Evolutionary conservation across 75 land plant genomes (phyloP).

Genomic region (Pseudotsuga menziesii): DNA sequence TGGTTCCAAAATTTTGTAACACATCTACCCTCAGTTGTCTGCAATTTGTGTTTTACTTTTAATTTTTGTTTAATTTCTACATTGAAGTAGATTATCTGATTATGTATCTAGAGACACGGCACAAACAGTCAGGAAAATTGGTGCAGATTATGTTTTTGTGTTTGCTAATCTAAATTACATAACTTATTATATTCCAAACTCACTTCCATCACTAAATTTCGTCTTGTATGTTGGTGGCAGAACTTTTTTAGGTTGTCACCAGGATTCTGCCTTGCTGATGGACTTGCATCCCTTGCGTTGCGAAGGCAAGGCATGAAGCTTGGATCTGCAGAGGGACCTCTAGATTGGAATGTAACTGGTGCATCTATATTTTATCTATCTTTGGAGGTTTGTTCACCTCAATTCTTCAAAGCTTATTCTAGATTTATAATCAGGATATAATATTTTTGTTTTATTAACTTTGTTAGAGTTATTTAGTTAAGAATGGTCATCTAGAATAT

Average conservation of each 20-base stretch:
- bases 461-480: too few species aligned
- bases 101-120: neutral
- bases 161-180: neutral
- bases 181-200: neutral
- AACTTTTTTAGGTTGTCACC: slow-evolving; percentile 67
- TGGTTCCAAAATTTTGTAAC: neutral
- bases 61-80: neutral
- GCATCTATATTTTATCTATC: slow-evolving; percentile 61
- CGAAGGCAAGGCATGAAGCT: slow-evolving; percentile 71
- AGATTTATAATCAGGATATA: neutral
- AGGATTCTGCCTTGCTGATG: slow-evolving; percentile 82
- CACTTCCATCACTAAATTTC: neutral
- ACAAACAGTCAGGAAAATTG: neutral
- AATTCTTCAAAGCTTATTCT: neutral
- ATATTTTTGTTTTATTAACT: neutral
- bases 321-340: slow-evolving; percentile 23
- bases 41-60: neutral
- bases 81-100: neutral
- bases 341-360: slow-evolving; percentile 75
- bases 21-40: neutral
- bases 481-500: too few species aligned
- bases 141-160: neutral
- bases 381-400: slow-evolving; percentile 36
- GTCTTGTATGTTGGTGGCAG: slow-evolving; percentile 20
- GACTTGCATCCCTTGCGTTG: slow-evolving; percentile 79